Base-by-base conservation (phyloP, 2,329 filamentous ascomycete genomes). In the Diaporthe caulivora region DNA sequence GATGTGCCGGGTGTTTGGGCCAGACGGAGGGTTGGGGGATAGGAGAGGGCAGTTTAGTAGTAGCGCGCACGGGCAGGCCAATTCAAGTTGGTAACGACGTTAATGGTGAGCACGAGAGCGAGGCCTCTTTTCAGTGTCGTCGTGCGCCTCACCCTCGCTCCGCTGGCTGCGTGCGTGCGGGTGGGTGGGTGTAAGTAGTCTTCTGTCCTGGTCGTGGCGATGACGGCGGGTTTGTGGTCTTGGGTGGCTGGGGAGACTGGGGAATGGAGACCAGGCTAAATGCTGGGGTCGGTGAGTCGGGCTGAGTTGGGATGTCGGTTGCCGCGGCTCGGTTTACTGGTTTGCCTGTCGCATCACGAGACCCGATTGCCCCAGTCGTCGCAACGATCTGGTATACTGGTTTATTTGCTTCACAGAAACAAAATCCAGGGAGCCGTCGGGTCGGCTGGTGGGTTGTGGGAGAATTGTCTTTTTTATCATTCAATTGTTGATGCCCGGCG, bases 401-500 rank as follows among this genome's bases (percentile, higher is more conserved):
- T 7, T 18, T 3, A 26, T 15, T 40, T 24, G 10, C 11, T 37
- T 17, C 7, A 17, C 17, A 51, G 37, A 24, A 44, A 17, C 26
- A 53, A 7, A 53, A 13, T 24, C 4, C 47, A 53, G 47, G 13
- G 11, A n/a, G 26, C 11, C 60, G 29, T 49, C 44, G 42, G 42
- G 26, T 34, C 21, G 60, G 49, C 29, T 29, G 42, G 4, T 31
- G 29, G 62, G 62, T 13, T 40, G 31, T 17, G 60, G 42, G 26
- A 47, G 34, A 18, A 11, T 10, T 53, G 47, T 40, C 31, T 40
- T 53, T 67, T 53, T 67, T 67, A 40, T 67, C 29, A 53, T 53
- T 67, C n/a, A 65, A 17, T 53, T 67, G 47, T 26, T 53, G 47
- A 53, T 67, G 62, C 62, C 62, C 62, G 47, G 47, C 47, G 26